Conservation (phyloP, 371 early-diverging fungal species). For the Mucor circinelloides region DNA sequence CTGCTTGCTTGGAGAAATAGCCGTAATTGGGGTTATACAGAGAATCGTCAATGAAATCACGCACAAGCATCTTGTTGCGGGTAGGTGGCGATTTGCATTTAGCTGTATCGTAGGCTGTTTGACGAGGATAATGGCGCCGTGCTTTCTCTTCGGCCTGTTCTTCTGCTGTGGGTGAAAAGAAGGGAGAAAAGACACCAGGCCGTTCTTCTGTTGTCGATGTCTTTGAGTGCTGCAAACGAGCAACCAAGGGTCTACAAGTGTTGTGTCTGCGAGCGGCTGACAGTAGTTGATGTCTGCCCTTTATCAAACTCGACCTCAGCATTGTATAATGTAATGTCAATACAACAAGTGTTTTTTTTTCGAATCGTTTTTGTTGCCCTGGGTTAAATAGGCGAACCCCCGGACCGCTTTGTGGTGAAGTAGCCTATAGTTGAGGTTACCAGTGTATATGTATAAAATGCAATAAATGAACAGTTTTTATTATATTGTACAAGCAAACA, state of each 20-base stretch:
- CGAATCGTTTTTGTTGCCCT: neutral
- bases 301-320: neutral
- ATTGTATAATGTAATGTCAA: neutral
- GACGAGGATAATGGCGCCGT: conserved; percentile 39
- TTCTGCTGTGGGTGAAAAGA: conserved; percentile 34
- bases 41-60: conserved; percentile 95
- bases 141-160: conserved; percentile 33
- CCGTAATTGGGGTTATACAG: conserved; percentile 96
- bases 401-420: neutral
- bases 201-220: neutral
- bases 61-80: conserved; percentile 70
- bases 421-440: no score
- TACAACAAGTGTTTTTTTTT: neutral
- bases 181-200: conserved; percentile 31
- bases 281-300: neutral
- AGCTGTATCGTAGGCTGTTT: conserved; percentile 43
- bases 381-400: neutral
- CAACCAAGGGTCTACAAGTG: neutral
- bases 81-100: conserved; percentile 50
- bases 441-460: no score
- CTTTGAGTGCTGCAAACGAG: conserved; percentile 19
- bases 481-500: neutral
- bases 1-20: conserved; percentile 94
- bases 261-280: neutral
- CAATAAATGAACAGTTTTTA: neutral